Evolutionary conservation across 305 asterid genomes (phyloP).

Genomic region (Fraxinus greggii): DNA sequence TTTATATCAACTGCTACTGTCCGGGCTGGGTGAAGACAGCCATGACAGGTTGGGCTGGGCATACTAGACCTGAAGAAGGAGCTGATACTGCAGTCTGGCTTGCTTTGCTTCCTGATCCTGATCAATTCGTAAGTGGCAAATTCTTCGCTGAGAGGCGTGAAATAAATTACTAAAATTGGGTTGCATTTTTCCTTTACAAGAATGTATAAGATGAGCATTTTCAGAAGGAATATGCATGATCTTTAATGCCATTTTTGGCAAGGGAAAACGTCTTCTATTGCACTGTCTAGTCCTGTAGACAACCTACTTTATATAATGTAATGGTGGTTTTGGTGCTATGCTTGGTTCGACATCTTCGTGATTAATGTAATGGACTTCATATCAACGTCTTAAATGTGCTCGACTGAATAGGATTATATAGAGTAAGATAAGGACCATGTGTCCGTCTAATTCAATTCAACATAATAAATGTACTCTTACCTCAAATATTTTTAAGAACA

Average conservation of each 20-base stretch:
- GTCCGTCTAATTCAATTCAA: neutral
- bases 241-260: neutral
- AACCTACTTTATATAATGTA: neutral
- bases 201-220: neutral
- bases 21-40: conserved; percentile 97
- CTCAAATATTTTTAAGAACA: neutral
- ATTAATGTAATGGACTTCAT: neutral
- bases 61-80: conserved; percentile 68
- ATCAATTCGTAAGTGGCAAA: conserved; percentile 52
- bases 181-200: neutral
- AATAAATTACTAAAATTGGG: conserved; percentile 52
- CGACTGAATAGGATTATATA: no score
- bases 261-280: neutral
- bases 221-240: neutral
- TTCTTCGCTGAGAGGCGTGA: conserved; percentile 89
- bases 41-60: conserved; percentile 93
- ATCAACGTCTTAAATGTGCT: neutral
- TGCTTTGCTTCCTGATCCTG: conserved; percentile 65
- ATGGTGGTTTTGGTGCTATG: neutral
- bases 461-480: neutral
- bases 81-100: conserved; percentile 98
- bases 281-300: neutral
- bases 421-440: no score
- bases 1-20: conserved; percentile 71
- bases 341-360: neutral